A percentile compares a stretch with the other conserved stretches of the same genome.
Evolutionary conservation across 2,329 filamentous ascomycete species (phyloP).

Genomic region (Ophiosphaerella herpotricha): DNA sequence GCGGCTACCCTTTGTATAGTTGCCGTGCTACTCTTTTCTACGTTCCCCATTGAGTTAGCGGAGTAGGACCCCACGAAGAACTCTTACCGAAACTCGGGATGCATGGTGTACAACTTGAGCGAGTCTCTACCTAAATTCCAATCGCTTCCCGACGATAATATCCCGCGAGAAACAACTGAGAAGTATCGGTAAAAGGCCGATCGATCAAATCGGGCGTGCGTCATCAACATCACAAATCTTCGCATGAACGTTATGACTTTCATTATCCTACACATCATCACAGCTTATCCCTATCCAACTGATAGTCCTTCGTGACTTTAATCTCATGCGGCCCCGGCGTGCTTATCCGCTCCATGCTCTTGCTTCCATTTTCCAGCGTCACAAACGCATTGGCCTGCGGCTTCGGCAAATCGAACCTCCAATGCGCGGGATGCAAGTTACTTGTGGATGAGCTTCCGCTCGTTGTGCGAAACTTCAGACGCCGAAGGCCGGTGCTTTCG

Average conservation of each 20-base stretch:
- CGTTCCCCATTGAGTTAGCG: too few species aligned
- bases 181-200: too few species aligned
- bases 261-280: constrained; percentile 1
- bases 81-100: too few species aligned
- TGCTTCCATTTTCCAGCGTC: constrained; percentile 17
- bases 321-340: constrained; percentile 19
- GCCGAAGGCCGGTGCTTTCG: constrained; percentile 17
- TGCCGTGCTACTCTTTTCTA: too few species aligned
- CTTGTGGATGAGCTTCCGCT: constrained; percentile 23
- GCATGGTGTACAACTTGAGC: too few species aligned
- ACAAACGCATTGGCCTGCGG: constrained; percentile 23
- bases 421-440: constrained; percentile 20
- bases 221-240: neutral
- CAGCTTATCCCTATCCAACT: constrained; percentile 14
- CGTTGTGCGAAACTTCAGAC: constrained; percentile 19
- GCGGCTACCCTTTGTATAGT: too few species aligned
- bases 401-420: constrained; percentile 12
- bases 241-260: neutral
- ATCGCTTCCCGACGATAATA: too few species aligned
- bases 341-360: constrained; percentile 11
- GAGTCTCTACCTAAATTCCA: too few species aligned
- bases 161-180: too few species aligned
- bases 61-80: too few species aligned
- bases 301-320: constrained; percentile 26
- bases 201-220: neutral